Conservation (phyloP, 441 rosid species). For the Lepidium campestre region DNA sequence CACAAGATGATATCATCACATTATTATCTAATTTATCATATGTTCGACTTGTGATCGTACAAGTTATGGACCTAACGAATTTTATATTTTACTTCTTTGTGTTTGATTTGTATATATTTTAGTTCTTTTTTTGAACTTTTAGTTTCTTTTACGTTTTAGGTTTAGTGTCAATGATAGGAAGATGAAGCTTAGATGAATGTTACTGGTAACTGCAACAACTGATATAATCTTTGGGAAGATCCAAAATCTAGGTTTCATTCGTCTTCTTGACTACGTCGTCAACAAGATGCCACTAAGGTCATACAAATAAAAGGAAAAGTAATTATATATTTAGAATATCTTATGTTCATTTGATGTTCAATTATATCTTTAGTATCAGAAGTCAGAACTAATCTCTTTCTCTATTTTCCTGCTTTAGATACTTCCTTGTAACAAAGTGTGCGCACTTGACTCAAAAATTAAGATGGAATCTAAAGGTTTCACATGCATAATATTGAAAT, state of each 20-base stretch:
- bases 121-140: too few species aligned
- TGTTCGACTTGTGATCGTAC: too few species aligned
- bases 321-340: not conserved
- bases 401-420: constrained; percentile 31
- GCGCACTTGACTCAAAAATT: constrained; percentile 66
- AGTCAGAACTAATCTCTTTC: not conserved
- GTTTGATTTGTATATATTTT: too few species aligned
- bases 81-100: too few species aligned
- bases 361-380: not conserved
- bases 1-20: too few species aligned
- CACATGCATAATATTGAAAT: constrained; percentile 45
- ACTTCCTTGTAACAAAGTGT: constrained; percentile 63
- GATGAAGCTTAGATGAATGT: constrained; percentile 51
- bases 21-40: too few species aligned
- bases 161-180: constrained; percentile 77
- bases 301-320: constrained; percentile 70
- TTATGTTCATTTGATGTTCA: too few species aligned
- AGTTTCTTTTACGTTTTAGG: constrained; percentile 28
- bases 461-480: constrained; percentile 3
- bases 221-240: constrained; percentile 63
- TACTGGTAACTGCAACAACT: constrained; percentile 48
- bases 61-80: too few species aligned
- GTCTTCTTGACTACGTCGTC: constrained; percentile 61
- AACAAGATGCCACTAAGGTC: constrained; percentile 77
- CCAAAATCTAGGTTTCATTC: constrained; percentile 62